phyloP scores from a whole-genome alignment of 192 early-diverging fungal species.

The Dispira simplex region DNA sequence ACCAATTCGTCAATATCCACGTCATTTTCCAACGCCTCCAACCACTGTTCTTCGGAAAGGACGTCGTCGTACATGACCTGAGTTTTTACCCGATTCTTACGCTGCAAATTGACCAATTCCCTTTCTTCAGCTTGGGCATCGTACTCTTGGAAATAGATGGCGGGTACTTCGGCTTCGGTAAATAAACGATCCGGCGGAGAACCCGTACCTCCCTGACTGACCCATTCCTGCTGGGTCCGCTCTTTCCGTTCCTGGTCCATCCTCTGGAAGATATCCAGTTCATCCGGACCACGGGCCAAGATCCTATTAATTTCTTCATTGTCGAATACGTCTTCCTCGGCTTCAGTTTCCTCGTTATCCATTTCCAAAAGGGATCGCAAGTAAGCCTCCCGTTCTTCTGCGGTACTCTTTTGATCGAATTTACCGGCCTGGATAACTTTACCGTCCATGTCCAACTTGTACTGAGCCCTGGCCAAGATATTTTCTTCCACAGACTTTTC shows the following conservation, averaged over 20 bases:
- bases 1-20: conserved; percentile 43
- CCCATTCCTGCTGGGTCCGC: conserved; percentile 34
- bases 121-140: conserved; percentile 30
- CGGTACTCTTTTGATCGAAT: conserved; percentile 93
- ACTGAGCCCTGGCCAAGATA: conserved; percentile 84
- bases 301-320: conserved; percentile 91
- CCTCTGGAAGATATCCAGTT: conserved; percentile 43
- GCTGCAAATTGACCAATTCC: conserved; percentile 41
- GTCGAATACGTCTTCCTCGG: conserved; percentile 54
- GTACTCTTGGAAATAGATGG: conserved; percentile 53
- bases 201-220: conserved; percentile 34
- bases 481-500: conserved; percentile 85
- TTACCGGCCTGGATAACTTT: conserved; percentile 99
- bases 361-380: conserved; percentile 67
- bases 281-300: conserved; percentile 72
- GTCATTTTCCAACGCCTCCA: conserved; percentile 54
- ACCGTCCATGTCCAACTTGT: conserved; percentile 92
- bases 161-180: conserved; percentile 72
- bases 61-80: conserved; percentile 83
- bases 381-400: conserved; percentile 83
- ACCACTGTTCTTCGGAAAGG: conserved; percentile 85
- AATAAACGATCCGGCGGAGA: conserved; percentile 64
- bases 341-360: conserved; percentile 36
- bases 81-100: conserved; percentile 56
- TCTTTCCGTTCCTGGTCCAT: conserved; percentile 60